phyloP scores from a whole-genome alignment of 2,329 filamentous ascomycete genomes.

The Fusarium nygamai region DNA sequence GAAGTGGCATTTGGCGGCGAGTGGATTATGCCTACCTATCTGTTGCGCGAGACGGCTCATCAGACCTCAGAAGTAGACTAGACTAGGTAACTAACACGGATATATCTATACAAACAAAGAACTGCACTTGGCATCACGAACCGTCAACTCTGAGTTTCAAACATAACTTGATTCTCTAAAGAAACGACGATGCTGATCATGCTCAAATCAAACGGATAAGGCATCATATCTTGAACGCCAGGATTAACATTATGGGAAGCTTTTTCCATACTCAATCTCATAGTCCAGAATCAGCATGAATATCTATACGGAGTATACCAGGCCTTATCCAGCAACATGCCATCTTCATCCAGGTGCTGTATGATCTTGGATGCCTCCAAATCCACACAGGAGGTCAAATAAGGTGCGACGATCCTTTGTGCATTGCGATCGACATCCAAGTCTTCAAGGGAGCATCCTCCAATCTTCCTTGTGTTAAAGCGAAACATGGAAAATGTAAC shows the following conservation, averaged over 20 bases:
- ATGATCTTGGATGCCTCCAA: background rate
- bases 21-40: too few species aligned
- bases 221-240: background rate
- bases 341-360: background rate
- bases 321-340: background rate
- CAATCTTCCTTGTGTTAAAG: background rate
- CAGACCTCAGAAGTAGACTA: background rate
- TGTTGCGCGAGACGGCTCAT: background rate
- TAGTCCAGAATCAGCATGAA: background rate
- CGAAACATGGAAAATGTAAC: conserved; percentile 12
- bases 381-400: background rate
- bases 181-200: background rate
- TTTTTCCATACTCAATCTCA: background rate
- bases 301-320: too few species aligned
- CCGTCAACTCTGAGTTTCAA: background rate
- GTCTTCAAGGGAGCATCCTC: background rate
- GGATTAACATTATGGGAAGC: background rate
- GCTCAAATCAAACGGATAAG: background rate
- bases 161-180: background rate
- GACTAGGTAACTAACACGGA: background rate
- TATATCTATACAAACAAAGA: background rate
- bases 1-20: background rate
- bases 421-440: conserved; percentile 28
- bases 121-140: background rate
- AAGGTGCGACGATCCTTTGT: conserved; percentile 4